These are phyloP conservation scores for Fusarium aywerte DNA, from an alignment of 2,329 filamentous ascomycete species.

Conservation along the genomic window DNA sequence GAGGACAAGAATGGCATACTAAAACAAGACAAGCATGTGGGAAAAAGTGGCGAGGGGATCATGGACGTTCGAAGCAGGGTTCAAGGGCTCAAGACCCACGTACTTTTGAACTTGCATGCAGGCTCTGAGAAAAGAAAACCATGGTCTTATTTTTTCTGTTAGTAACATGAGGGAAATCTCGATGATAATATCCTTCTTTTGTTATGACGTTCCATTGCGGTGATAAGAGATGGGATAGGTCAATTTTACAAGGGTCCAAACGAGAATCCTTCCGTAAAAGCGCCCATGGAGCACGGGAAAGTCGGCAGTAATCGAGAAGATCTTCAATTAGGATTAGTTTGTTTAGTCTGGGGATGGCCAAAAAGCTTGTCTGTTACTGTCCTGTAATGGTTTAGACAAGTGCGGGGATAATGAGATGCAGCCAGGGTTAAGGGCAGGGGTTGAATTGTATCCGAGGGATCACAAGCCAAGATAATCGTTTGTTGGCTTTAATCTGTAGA, in stretches of 20 bases:
- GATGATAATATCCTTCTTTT: slow-evolving; percentile 5
- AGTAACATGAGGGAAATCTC: not conserved
- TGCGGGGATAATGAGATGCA: slow-evolving; percentile 21
- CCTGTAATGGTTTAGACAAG: slow-evolving; percentile 1
- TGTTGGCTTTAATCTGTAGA: not conserved
- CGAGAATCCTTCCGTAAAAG: slow-evolving; percentile 12
- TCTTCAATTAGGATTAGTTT: not conserved
- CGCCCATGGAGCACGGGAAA: slow-evolving; percentile 8
- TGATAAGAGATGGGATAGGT: slow-evolving; percentile 1
- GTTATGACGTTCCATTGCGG: slow-evolving; percentile 8
- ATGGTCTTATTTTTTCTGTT: not conserved
- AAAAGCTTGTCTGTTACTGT: slow-evolving; percentile 31
- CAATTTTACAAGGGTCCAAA: not conserved
- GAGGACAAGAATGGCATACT: slow-evolving; percentile 7
- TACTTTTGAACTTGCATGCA: slow-evolving; percentile 27
- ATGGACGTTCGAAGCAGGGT: slow-evolving; percentile 9
- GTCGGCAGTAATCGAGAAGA: slow-evolving; percentile 18
- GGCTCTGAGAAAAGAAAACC: not conserved
- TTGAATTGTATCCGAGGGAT: slow-evolving; percentile 32
- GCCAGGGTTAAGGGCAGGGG: slow-evolving; percentile 11
- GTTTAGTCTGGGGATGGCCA: slow-evolving; percentile 2
- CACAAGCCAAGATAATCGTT: slow-evolving; percentile 31
- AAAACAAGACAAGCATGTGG: slow-evolving; percentile 29
- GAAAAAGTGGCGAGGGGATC: slow-evolving; percentile 12
- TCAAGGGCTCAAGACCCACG: not conserved